Percentiles rank a stretch among this genome's conserved stretches.
Evolutionary conservation across 2,329 filamentous ascomycete genomes (phyloP).

Genomic region (Fonsecaea erecta): DNA sequence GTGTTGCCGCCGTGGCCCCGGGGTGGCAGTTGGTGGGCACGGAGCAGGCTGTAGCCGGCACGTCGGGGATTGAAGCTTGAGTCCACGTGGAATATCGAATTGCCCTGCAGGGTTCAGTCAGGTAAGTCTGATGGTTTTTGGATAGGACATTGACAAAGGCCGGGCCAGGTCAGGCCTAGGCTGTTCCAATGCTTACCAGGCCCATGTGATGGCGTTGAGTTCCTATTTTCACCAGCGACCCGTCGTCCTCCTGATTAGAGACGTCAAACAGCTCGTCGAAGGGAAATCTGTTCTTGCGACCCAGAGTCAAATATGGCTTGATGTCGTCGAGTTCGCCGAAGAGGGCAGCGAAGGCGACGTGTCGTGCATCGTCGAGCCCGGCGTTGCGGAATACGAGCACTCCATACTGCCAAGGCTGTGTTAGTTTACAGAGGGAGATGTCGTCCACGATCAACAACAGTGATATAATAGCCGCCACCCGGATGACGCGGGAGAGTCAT

Average conservation of each 20-base stretch:
- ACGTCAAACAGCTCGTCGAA: slow-evolving; percentile 63
- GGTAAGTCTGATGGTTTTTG: not conserved
- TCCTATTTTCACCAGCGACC: slow-evolving; percentile 49
- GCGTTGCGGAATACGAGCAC: slow-evolving; percentile 59
- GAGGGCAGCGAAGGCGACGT: slow-evolving; percentile 56
- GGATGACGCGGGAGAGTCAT: not conserved
- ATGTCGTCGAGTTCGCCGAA: slow-evolving; percentile 64
- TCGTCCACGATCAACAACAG: not conserved
- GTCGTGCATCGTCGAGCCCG: slow-evolving; percentile 55
- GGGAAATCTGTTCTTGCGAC: slow-evolving; percentile 54
- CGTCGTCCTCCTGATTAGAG: slow-evolving; percentile 59
- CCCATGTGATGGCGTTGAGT: slow-evolving; percentile 50
- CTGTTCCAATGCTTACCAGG: slow-evolving; percentile 46
- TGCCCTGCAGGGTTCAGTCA: slow-evolving; percentile 49
- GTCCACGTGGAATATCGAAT: slow-evolving; percentile 61
- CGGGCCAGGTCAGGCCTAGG: too few species aligned
- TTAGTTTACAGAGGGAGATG: not conserved
- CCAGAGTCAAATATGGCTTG: slow-evolving; percentile 53
- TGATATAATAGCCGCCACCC: too few species aligned
- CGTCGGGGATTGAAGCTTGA: slow-evolving; percentile 61
- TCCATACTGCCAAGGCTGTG: slow-evolving; percentile 51
- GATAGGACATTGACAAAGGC: not conserved
- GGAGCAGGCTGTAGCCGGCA: slow-evolving; percentile 58
- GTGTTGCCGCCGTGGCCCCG: slow-evolving; percentile 55
- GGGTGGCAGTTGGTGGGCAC: slow-evolving; percentile 57